Evolutionary conservation across 2,329 filamentous ascomycete species (phyloP).

Genomic region (Coniochaeta prunicola): DNA sequence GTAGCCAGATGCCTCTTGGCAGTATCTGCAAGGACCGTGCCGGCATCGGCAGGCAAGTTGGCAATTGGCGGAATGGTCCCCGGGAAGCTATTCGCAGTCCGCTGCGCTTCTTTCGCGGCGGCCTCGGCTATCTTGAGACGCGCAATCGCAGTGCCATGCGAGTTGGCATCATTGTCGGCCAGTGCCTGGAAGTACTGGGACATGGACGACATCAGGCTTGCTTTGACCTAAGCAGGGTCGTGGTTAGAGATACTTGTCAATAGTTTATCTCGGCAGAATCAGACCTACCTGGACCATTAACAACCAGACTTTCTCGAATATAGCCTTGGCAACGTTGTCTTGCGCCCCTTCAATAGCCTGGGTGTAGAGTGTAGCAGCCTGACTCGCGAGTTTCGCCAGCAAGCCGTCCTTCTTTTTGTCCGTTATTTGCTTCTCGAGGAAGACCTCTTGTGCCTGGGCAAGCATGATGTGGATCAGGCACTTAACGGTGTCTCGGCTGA

Average conservation of each 20-base stretch:
- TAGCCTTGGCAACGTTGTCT: conserved; percentile 81
- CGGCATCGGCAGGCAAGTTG: conserved; percentile 77
- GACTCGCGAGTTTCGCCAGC: conserved; percentile 86
- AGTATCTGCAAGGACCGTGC: conserved; percentile 65
- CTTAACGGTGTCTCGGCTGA: conserved; percentile 94
- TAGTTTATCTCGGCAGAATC: background rate
- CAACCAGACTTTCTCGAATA: conserved; percentile 94
- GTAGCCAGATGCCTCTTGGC: conserved; percentile 74
- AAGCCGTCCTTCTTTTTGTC: conserved; percentile 91
- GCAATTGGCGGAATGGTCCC: conserved; percentile 70
- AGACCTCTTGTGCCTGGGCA: conserved; percentile 94
- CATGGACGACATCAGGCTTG: conserved; percentile 72
- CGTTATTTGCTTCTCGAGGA: conserved; percentile 89
- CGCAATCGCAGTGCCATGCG: conserved; percentile 78
- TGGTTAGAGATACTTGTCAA: conserved; percentile 2
- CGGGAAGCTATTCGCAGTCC: conserved; percentile 73
- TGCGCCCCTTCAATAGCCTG: conserved; percentile 87
- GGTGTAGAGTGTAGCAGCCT: conserved; percentile 79
- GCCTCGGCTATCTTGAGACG: conserved; percentile 75
- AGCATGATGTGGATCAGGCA: conserved; percentile 88
- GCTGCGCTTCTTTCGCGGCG: conserved; percentile 70
- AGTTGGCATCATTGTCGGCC: conserved; percentile 81
- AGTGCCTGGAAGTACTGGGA: conserved; percentile 92
- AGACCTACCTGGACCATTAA: conserved; percentile 64
- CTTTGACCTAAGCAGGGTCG: conserved; percentile 55